These are phyloP conservation scores for Hyphodiscus sp. DNA, from an alignment of 2,329 filamentous ascomycete species.

Conservation along the genomic window DNA sequence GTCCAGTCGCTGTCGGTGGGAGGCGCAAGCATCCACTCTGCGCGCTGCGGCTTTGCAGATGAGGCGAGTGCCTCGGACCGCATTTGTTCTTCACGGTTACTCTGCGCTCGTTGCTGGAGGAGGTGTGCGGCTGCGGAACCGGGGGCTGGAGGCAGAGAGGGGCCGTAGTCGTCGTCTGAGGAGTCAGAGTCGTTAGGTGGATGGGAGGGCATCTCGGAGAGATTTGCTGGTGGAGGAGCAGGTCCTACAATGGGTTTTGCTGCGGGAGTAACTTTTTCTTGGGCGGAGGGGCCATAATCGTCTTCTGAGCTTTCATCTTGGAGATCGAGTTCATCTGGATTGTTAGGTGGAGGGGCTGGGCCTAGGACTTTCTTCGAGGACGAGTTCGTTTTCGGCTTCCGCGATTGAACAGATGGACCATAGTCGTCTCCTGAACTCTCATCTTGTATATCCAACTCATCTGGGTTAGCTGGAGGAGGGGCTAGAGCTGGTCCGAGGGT, in stretches of 20 bases:
- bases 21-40: conserved; percentile 78
- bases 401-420: conserved; percentile 23
- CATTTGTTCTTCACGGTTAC: too few relatives aligned
- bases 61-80: too few relatives aligned
- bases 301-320: conserved; percentile 29
- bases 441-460: conserved; percentile 40
- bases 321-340: conserved; percentile 40
- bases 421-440: conserved; percentile 30
- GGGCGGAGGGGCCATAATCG: not conserved
- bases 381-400: conserved; percentile 14
- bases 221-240: conserved; percentile 36
- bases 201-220: conserved; percentile 33
- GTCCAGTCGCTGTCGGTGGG: conserved; percentile 47
- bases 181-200: conserved; percentile 29
- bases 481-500: conserved; percentile 18
- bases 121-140: conserved; percentile 23
- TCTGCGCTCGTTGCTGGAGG: conserved; percentile 4
- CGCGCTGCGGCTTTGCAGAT: conserved; percentile 53
- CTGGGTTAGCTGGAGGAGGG: conserved; percentile 33
- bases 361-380: conserved; percentile 22
- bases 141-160: conserved; percentile 45
- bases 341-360: conserved; percentile 37
- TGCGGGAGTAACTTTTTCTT: not conserved
- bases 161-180: conserved; percentile 51
- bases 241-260: conserved; percentile 30